Evolutionary conservation across 31 red algal species (phyloP), one percentile per base, ranked within the genome.

Genomic region (Porphyra umbilicalis): DNA sequence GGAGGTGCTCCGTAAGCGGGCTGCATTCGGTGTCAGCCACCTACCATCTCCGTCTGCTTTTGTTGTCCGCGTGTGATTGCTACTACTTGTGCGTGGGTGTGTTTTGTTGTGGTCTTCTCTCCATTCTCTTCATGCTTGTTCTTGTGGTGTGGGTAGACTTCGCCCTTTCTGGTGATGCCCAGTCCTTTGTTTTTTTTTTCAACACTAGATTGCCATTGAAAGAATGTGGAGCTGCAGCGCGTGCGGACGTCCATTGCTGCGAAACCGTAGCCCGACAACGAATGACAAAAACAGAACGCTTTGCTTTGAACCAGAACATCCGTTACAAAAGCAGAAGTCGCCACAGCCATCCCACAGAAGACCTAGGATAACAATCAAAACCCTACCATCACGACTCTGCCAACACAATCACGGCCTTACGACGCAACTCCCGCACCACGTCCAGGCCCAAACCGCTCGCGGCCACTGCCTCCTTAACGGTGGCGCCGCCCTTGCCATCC

Each of bases 391-490:
- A 71, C 13, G 57, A 18, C 57, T 71, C 57, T 18, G 89, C 76
- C 33, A 91, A 29, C 80, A 91, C 36, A n/a, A 91, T 85, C 14
- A 91, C 84, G 1, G 80, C 83, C 75, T 82, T 81, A 20, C 77
- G 79, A 35, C 74, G 44, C 57, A 91, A 38, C 35, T 86, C 75
- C 20, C 89, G 83, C 38, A 87, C 89, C 44, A 77, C 84, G 35
- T 91, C 89, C 30, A 87, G 37, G 29, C 79, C 78, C 57, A 85
- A 81, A 4, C 34, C 82, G 20, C 82, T 75, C 18, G 40, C 79
- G 25, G 75, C 83, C 32, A 79, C 88, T 8, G 77, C 82, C 0
- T 90, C 80, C 13, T 78, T 79, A 35, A 90, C 78, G 46, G 16
- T 87, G 39, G 71, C 15, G 37, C 39, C 32, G 76, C 80, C 44